phyloP scores from a whole-genome alignment of 106 monocot genomes.

The Dioscorea alata region DNA sequence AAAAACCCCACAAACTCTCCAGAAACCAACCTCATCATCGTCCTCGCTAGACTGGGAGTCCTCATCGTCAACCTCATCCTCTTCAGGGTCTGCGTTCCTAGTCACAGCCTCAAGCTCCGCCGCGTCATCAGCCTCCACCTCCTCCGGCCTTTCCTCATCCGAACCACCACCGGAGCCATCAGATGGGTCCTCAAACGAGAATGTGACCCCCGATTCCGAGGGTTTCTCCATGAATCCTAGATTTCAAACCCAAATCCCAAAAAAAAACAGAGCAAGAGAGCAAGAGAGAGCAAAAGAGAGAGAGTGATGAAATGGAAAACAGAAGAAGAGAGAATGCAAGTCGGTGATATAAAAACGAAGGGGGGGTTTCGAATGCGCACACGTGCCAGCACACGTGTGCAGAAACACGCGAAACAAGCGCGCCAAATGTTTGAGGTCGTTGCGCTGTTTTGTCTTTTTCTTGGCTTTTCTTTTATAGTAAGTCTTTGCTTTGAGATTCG shows the following conservation, averaged over 20 bases:
- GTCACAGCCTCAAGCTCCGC: slow-evolving; percentile 70
- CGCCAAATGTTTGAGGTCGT: neutral
- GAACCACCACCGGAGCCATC: slow-evolving; percentile 16
- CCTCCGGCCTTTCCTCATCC: neutral
- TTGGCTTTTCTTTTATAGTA: no score
- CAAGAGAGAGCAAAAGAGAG: no score
- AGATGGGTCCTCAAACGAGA: neutral
- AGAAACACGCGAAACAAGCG: neutral
- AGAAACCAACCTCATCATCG: slow-evolving; percentile 20
- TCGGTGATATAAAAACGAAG: neutral
- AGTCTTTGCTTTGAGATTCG: no score
- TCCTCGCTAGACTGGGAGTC: slow-evolving; percentile 38
- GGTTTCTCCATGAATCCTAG: neutral
- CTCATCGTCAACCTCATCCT: slow-evolving; percentile 22
- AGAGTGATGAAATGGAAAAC: no score
- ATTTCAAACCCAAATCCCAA: neutral
- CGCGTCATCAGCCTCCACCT: slow-evolving; percentile 42
- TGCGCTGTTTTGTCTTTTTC: no score
- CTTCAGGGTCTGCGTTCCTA: slow-evolving; percentile 22
- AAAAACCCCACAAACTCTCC: neutral
- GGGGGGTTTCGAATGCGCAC: neutral
- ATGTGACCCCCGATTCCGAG: neutral
- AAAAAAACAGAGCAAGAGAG: neutral
- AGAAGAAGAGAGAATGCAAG: neutral
- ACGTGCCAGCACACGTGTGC: neutral